Conservation (phyloP, 2,329 filamentous ascomycete genomes). For the Xylariales sp. region DNA sequence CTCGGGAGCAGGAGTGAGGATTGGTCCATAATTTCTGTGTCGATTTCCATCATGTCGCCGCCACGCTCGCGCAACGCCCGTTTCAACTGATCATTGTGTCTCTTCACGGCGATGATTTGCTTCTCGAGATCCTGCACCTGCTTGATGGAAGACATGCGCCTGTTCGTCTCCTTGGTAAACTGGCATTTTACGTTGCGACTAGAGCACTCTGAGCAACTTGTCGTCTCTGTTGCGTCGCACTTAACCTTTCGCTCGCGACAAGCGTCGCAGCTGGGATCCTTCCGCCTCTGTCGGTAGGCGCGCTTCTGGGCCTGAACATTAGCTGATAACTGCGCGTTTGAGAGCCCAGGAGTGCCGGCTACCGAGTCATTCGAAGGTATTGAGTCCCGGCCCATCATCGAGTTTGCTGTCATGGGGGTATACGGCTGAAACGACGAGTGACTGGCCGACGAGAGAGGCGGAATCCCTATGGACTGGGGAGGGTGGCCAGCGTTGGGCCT, state of each 20-base stretch:
- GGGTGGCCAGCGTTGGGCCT: constrained; percentile 44
- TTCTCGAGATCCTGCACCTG: constrained; percentile 96
- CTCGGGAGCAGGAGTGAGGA: constrained; percentile 55
- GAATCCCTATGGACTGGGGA: constrained; percentile 50
- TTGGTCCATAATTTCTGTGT: constrained; percentile 44
- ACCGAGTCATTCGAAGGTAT: constrained; percentile 56
- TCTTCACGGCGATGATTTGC: constrained; percentile 74
- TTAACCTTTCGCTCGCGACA: constrained; percentile 82
- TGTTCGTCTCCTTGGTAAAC: constrained; percentile 98
- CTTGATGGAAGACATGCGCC: constrained; percentile 98
- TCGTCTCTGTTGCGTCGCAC: constrained; percentile 95
- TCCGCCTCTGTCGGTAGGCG: constrained; percentile 89
- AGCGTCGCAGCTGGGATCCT: constrained; percentile 96
- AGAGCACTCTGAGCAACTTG: constrained; percentile 95
- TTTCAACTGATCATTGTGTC: constrained; percentile 72
- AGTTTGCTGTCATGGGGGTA: constrained; percentile 43
- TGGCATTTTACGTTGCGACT: constrained; percentile 96
- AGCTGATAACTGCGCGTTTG: constrained; percentile 33
- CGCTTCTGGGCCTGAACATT: constrained; percentile 75
- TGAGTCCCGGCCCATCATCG: constrained; percentile 55
- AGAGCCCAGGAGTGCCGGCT: constrained; percentile 47
- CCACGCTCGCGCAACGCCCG: constrained; percentile 54
- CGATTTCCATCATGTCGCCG: constrained; percentile 47
- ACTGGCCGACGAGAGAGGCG: constrained; percentile 42
- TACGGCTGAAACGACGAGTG: constrained; percentile 46